Evolutionary conservation across 805 yeast species (phyloP), one percentile per base, ranked within the genome.

Genomic region (Yarrowia keelungensis): DNA sequence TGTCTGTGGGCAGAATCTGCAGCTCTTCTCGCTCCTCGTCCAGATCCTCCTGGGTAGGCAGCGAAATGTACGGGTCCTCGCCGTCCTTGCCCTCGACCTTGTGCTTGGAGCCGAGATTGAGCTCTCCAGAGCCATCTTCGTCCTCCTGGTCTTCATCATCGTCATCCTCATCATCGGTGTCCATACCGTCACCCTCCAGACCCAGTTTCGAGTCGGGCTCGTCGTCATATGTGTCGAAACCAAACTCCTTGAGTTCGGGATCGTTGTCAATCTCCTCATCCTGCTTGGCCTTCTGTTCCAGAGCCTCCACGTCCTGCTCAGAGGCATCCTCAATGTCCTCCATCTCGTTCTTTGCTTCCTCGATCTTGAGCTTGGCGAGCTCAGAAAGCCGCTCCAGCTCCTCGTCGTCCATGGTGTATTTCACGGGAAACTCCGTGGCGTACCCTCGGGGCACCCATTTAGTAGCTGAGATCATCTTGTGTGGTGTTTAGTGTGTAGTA

Each of bases 381-480:
- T 87, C 86, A 71, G 88, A 86, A 76, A 95, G 92, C 79, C 98
- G 85, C 69, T 87, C 94, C 91, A 95, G 88, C 80, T 95, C 99
- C 70, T 86, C 94, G 71, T 95, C 98, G 73, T 92, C 88, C 68
- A 94, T 81, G 73, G 91, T 97, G 74, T 92, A 92, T 75, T 89
- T 86, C 74, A 87, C 91, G 7, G 99, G 98, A 76, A 89, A 91
- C 78, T 93, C 98, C 46, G 96, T 86, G 38, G 99, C 96, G 78
- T 84, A 90, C 5, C 99, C 99, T 75, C 97, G 86, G 62, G 98
- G 98, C 32, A 94, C 97, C 98, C 99, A 95, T 65, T 88, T 82
- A 61, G 95, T 88, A 36, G 98, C 89, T 47, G 99, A 92, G 72
- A 94, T 89, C 97, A 93, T 92, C 5, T 36, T 32, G 38, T 47